These are phyloP conservation scores for Vigna unguiculata DNA, from an alignment of 306 rosid genomes.

Conservation along the genomic window DNA sequence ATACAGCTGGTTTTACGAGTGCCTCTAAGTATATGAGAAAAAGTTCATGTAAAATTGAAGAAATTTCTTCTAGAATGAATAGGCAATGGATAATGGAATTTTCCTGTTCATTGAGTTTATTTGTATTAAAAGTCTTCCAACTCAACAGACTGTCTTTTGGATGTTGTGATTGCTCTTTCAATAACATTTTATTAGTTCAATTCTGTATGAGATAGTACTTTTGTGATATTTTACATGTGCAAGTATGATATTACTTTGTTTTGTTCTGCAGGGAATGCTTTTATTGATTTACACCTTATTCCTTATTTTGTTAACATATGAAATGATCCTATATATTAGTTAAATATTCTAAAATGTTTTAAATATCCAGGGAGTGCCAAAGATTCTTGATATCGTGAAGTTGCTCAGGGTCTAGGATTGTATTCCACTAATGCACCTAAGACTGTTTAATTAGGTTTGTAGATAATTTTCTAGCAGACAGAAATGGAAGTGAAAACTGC, in stretches of 20 bases:
- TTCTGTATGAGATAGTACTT: neutral
- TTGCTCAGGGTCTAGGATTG: constrained; percentile 47
- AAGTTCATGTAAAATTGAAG: neutral
- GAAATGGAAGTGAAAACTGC: constrained; percentile 65
- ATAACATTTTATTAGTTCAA: neutral
- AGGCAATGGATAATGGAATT: neutral
- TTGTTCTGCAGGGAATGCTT: neutral
- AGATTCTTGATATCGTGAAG: constrained; percentile 46
- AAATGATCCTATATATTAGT: neutral
- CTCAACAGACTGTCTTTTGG: neutral
- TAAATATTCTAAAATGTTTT: constrained; percentile 37
- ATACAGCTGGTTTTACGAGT: neutral
- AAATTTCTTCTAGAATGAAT: no score
- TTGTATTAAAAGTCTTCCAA: neutral
- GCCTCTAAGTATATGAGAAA: neutral
- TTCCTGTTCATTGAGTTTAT: neutral
- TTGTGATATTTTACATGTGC: constrained; percentile 1
- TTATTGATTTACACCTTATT: neutral
- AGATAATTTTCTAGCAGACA: constrained; percentile 56
- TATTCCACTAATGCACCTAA: constrained; percentile 40
- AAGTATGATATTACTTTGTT: neutral
- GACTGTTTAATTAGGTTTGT: constrained; percentile 57
- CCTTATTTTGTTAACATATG: constrained; percentile 2
- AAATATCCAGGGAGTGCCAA: constrained; percentile 58
- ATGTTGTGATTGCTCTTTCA: neutral